Evolutionary conservation across 1,284 basidiomycete genomes (phyloP).

Genomic region (Ganoderma boninense): DNA sequence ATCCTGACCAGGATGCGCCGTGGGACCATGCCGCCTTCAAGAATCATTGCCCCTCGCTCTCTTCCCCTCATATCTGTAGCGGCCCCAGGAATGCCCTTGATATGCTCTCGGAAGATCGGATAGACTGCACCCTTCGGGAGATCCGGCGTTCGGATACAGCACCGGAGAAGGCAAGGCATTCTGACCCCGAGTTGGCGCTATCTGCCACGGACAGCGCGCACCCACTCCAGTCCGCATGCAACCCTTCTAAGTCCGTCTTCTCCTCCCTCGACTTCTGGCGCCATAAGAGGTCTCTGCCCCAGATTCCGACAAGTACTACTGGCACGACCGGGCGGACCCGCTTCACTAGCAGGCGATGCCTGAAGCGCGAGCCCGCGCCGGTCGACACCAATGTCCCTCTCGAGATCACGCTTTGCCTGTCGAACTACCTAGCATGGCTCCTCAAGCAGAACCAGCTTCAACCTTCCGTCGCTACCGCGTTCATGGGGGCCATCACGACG

Average conservation of each 20-base stretch:
- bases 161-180: slow-evolving; percentile 39
- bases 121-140: slow-evolving; percentile 36
- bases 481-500: slow-evolving; percentile 52
- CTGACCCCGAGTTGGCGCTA: slow-evolving; percentile 66
- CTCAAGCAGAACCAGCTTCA: slow-evolving; percentile 54
- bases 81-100: no score
- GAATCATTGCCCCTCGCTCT: no score
- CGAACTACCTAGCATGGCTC: slow-evolving; percentile 61
- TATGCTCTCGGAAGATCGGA: slow-evolving; percentile 28
- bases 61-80: no score
- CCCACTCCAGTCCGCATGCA: slow-evolving; percentile 61
- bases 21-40: no score
- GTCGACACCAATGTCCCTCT: slow-evolving; percentile 72
- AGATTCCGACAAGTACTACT: slow-evolving; percentile 33
- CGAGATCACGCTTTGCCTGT: slow-evolving; percentile 66
- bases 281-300: slow-evolving; percentile 11
- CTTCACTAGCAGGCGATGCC: slow-evolving; percentile 49
- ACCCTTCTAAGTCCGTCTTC: slow-evolving; percentile 58
- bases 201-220: slow-evolving; percentile 57
- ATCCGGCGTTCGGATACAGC: slow-evolving; percentile 29
- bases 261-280: slow-evolving; percentile 62
- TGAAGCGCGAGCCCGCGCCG: slow-evolving; percentile 48
- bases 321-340: no score
- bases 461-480: slow-evolving; percentile 60
- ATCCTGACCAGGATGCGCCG: slow-evolving; percentile 24